These are phyloP conservation scores for Xylaria sp. DNA, from an alignment of 2,329 filamentous ascomycete species.

Conservation along the genomic window DNA sequence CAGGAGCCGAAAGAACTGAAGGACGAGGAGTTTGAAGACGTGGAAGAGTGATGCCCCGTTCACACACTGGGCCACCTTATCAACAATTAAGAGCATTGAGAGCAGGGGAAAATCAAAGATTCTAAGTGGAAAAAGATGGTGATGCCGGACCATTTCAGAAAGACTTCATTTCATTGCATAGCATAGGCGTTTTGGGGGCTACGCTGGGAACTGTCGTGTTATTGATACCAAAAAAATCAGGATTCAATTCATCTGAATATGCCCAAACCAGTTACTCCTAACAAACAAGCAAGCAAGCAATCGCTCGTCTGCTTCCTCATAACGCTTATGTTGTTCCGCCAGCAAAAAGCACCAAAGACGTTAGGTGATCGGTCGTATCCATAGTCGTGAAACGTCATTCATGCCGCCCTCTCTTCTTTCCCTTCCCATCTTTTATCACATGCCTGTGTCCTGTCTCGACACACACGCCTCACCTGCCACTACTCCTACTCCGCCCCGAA, in stretches of 20 bases:
- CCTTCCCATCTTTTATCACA: slow-evolving; percentile 28
- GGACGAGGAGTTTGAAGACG: slow-evolving; percentile 48
- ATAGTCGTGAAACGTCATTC: slow-evolving; percentile 32
- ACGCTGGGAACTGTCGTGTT: slow-evolving; percentile 26
- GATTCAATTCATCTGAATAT: slow-evolving; percentile 19
- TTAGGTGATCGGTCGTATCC: slow-evolving; percentile 19
- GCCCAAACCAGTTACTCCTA: slow-evolving; percentile 23
- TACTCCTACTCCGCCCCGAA: slow-evolving; percentile 33
- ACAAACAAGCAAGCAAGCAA: slow-evolving; percentile 8
- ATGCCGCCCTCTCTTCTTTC: slow-evolving; percentile 12
- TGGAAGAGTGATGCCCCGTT: slow-evolving; percentile 29
- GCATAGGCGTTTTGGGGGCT: slow-evolving; percentile 45
- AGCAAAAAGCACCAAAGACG: slow-evolving; percentile 9
- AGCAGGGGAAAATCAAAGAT: not conserved
- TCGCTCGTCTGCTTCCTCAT: slow-evolving; percentile 20
- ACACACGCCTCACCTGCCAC: slow-evolving; percentile 25
- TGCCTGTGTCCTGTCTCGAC: not conserved
- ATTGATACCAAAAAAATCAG: slow-evolving; percentile 42
- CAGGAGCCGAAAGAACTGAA: slow-evolving; percentile 52
- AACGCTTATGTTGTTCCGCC: not conserved
- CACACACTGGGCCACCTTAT: not conserved
- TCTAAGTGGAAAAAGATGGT: too few species aligned
- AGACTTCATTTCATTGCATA: slow-evolving; percentile 43
- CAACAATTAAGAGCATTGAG: not conserved
- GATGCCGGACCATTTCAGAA: not conserved